Conservation (phyloP, 169 alveolate species). For the Eimeria zaria region DNA sequence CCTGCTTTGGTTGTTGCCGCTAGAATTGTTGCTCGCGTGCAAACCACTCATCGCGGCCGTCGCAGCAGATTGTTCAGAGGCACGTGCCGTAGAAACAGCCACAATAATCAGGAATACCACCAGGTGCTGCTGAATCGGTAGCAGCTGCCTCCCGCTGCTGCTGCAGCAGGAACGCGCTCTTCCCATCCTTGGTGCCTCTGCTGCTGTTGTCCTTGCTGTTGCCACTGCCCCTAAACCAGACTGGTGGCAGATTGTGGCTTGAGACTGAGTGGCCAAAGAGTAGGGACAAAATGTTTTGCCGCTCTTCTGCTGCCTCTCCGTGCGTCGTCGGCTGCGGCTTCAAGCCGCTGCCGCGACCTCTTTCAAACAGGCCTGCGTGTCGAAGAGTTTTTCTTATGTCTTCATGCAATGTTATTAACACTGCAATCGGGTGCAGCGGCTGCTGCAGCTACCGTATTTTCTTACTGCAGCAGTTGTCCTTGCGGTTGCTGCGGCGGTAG, state of each 20-base stretch:
- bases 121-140: neutral
- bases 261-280: neutral
- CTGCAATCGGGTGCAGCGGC: neutral
- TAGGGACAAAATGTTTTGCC: neutral
- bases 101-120: neutral
- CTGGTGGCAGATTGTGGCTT: neutral
- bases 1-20: neutral
- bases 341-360: neutral
- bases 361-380: neutral
- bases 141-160: neutral
- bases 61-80: neutral
- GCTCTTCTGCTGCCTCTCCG: neutral
- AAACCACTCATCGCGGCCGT: neutral
- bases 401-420: neutral
- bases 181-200: neutral
- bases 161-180: neutral
- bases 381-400: neutral
- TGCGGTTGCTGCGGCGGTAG: neutral
- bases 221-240: neutral
- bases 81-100: neutral
- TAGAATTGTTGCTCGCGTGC: neutral
- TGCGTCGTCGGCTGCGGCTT: constrained; percentile 25
- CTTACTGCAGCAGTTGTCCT: neutral
- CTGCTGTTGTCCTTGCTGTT: neutral
- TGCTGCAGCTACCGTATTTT: neutral